Conservation (phyloP, 495 filamentous ascomycete genomes). For the Aspergillus diversus region DNA sequence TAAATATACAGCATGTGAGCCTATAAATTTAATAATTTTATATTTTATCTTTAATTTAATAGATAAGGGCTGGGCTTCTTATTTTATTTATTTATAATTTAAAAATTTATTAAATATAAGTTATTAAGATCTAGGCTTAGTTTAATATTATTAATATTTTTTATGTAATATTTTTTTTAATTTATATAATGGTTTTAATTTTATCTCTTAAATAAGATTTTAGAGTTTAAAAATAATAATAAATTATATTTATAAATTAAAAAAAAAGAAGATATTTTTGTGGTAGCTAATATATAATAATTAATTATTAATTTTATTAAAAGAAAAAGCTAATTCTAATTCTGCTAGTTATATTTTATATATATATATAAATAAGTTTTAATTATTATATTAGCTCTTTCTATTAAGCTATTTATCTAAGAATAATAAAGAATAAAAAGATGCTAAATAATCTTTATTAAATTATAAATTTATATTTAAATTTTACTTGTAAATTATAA, state of each 20-base stretch:
- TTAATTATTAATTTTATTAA: not conserved
- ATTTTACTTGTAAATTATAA: no score
- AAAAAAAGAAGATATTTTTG: not conserved
- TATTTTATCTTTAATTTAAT: not conserved
- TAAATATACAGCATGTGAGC: not conserved
- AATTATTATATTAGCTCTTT: no score
- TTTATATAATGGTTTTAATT: not conserved
- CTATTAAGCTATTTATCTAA: no score
- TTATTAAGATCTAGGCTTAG: not conserved
- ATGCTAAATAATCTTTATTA: no score
- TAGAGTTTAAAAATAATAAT: not conserved
- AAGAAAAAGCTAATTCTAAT: not conserved
- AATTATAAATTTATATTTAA: not conserved
- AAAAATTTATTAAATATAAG: not conserved
- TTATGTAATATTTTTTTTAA: not conserved
- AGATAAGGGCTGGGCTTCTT: not conserved
- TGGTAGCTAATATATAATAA: not conserved
- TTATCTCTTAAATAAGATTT: not conserved
- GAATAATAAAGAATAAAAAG: no score
- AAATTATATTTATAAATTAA: not conserved
- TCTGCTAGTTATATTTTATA: constrained; percentile 12
- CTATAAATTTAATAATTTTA: not conserved
- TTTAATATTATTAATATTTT: not conserved
- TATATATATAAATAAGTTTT: no score
- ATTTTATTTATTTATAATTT: not conserved